These are phyloP conservation scores for Allomyces javanicus DNA, from an alignment of 192 early-diverging fungal species.

Conservation along the genomic window DNA sequence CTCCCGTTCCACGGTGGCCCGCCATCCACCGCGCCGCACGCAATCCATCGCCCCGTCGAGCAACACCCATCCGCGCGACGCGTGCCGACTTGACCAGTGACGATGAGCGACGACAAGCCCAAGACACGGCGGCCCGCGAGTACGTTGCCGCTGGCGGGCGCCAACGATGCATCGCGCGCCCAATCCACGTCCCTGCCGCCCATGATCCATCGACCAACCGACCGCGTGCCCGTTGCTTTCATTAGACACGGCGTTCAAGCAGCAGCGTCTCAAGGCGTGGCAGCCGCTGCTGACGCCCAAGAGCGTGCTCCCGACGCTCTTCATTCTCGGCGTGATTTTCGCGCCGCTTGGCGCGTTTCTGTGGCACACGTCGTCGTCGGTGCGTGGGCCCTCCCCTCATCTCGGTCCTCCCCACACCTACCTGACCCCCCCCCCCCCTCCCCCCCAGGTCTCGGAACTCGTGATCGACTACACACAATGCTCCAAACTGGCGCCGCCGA, in stretches of 20 bases:
- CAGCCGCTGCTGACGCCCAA: conserved; percentile 97
- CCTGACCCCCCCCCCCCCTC: background rate
- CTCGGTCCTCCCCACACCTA: background rate
- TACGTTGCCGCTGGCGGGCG: background rate
- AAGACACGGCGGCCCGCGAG: background rate
- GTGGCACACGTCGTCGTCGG: conserved; percentile 11
- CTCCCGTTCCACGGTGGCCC: no score
- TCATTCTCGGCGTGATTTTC: conserved; percentile 83
- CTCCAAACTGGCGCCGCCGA: conserved; percentile 10
- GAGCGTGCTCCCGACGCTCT: conserved; percentile 88
- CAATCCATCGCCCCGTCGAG: no score
- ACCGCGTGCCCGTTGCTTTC: background rate
- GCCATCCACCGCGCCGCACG: no score
- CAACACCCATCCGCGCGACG: no score
- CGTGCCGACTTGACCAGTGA: no score
- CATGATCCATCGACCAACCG: no score
- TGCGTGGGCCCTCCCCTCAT: no score
- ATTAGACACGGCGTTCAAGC: conserved; percentile 92
- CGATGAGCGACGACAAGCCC: background rate
- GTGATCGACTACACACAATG: conserved; percentile 90
- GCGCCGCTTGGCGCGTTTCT: conserved; percentile 85
- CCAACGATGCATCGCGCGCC: no score
- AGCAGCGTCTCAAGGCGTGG: conserved; percentile 97
- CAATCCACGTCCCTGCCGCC: no score
- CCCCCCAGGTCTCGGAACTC: conserved; percentile 57